Conservation (phyloP, 2,329 filamentous ascomycete species). For the Aspergillus phoenicis region DNA sequence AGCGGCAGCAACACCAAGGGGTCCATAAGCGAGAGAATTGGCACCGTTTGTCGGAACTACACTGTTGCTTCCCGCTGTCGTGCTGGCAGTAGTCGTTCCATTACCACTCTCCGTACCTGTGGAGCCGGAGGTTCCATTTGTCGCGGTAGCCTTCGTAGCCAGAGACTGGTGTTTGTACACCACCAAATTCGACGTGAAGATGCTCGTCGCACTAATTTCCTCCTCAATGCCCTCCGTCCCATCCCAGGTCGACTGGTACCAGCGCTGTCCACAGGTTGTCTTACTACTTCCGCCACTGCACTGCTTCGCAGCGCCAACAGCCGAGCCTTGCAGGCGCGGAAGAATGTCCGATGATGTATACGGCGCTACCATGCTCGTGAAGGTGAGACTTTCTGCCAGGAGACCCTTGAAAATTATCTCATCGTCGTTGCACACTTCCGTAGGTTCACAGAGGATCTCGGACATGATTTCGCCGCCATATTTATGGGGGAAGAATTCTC, state of each 20-base stretch:
- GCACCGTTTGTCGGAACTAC: neutral
- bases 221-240: constrained; percentile 32
- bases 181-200: constrained; percentile 14
- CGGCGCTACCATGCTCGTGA: constrained; percentile 58
- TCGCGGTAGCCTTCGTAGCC: neutral
- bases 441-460: constrained; percentile 59
- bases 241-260: constrained; percentile 35
- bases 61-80: neutral
- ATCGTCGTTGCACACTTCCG: constrained; percentile 57
- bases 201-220: constrained; percentile 33
- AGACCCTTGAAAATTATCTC: constrained; percentile 66
- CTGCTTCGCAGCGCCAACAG: constrained; percentile 53
- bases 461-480: constrained; percentile 50
- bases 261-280: constrained; percentile 38
- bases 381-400: constrained; percentile 59
- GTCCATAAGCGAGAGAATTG: neutral
- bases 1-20: neutral
- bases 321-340: constrained; percentile 54
- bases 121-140: neutral
- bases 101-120: neutral
- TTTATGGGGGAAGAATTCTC: constrained; percentile 53
- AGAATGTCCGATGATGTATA: constrained; percentile 54
- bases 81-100: neutral
- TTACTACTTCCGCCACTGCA: constrained; percentile 50
- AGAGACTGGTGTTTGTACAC: neutral